A percentile compares a stretch with the other conserved stretches of the same genome.
These are phyloP conservation scores for Kockiozyma suomiensis DNA, from an alignment of 805 yeast species.

Conservation along the genomic window DNA sequence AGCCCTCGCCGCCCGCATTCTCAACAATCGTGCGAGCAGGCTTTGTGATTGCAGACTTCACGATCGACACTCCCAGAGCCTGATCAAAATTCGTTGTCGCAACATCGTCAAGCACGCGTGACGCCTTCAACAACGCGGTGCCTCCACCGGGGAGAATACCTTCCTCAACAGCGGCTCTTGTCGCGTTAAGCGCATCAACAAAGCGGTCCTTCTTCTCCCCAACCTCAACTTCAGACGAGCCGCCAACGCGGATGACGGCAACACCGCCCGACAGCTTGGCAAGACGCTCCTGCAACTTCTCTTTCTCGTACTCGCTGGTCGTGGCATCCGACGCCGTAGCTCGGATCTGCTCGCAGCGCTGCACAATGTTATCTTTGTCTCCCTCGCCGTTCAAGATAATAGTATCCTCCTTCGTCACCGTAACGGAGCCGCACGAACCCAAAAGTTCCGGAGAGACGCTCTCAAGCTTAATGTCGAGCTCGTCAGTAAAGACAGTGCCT, in stretches of 20 bases:
- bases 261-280: slow-evolving; percentile 98
- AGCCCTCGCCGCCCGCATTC: slow-evolving; percentile 97
- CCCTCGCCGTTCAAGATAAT: slow-evolving; percentile 94
- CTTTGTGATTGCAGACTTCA: slow-evolving; percentile 86
- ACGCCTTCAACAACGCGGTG: slow-evolving; percentile 93
- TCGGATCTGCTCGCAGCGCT: slow-evolving; percentile 94
- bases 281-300: slow-evolving; percentile 94
- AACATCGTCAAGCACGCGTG: slow-evolving; percentile 61
- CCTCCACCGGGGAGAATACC: slow-evolving; percentile 99
- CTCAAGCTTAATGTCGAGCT: slow-evolving; percentile 92
- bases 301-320: slow-evolving; percentile 87
- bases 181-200: slow-evolving; percentile 97
- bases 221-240: slow-evolving; percentile 94
- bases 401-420: slow-evolving; percentile 94
- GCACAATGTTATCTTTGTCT: slow-evolving; percentile 71
- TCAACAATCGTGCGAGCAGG: slow-evolving; percentile 96
- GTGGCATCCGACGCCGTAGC: slow-evolving; percentile 70
- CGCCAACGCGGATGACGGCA: slow-evolving; percentile 97
- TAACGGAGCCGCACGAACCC: slow-evolving; percentile 88
- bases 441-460: slow-evolving; percentile 85
- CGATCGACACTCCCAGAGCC: slow-evolving; percentile 91
- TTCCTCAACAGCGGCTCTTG: slow-evolving; percentile 98
- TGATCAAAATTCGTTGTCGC: slow-evolving; percentile 90
- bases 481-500: slow-evolving; percentile 86
- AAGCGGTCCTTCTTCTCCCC: slow-evolving; percentile 99